Evolutionary conservation across 2,329 filamentous ascomycete genomes (phyloP).

Genomic region (Pestalotiopsis sp.): DNA sequence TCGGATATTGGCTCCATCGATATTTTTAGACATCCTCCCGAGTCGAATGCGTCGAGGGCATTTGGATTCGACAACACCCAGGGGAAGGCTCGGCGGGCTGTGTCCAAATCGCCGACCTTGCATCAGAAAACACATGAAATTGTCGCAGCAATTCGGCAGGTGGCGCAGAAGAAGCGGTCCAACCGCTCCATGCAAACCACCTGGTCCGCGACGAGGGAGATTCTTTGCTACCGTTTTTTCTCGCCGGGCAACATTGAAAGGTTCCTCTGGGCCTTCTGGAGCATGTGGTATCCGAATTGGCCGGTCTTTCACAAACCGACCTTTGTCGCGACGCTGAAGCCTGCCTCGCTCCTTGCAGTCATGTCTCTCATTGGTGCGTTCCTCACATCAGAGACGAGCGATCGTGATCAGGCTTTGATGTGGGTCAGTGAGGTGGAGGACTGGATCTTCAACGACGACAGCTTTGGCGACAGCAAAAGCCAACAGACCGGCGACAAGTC

Average conservation of each 20-base stretch:
- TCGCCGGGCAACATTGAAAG: constrained; percentile 22
- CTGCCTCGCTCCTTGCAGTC: constrained; percentile 22
- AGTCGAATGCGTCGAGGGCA: neutral
- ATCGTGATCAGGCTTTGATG: constrained; percentile 18
- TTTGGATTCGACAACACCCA: neutral
- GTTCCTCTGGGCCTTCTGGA: constrained; percentile 30
- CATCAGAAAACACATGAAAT: neutral
- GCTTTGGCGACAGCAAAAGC: constrained; percentile 9
- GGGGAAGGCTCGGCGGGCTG: neutral
- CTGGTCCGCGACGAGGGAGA: neutral
- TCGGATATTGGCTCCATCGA: neutral
- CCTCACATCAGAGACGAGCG: constrained; percentile 22
- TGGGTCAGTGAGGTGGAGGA: constrained; percentile 27
- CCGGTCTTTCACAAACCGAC: constrained; percentile 30
- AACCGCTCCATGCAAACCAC: neutral
- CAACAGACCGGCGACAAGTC: neutral
- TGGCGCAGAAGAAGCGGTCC: neutral
- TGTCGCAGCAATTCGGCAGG: constrained; percentile 1
- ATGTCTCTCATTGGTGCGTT: constrained; percentile 32
- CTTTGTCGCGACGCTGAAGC: constrained; percentile 21
- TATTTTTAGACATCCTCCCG: neutral
- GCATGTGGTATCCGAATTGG: constrained; percentile 31
- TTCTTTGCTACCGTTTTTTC: constrained; percentile 21
- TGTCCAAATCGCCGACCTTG: neutral
- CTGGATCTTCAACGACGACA: constrained; percentile 23